These are phyloP conservation scores for Hericium coralloides DNA, from an alignment of 768 basidiomycete genomes.

Conservation along the genomic window DNA sequence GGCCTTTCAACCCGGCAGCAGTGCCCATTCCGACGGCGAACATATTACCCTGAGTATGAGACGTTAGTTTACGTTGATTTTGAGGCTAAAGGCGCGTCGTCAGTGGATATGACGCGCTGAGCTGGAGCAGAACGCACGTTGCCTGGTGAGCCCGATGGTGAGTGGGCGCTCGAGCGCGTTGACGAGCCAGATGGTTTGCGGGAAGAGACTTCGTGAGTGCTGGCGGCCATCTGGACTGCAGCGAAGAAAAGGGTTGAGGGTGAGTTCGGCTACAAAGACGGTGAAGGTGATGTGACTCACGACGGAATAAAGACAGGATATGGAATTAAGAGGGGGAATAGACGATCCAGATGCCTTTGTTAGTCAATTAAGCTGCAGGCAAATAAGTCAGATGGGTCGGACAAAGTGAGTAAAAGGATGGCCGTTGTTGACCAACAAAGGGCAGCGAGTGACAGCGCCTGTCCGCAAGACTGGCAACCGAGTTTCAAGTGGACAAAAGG, in stretches of 20 bases:
- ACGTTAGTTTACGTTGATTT: constrained; percentile 38
- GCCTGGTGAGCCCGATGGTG: constrained; percentile 51
- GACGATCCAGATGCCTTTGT: not conserved
- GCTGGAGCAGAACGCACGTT: constrained; percentile 32
- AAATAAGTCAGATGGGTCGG: not conserved
- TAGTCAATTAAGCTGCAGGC: not conserved
- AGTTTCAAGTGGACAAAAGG: constrained; percentile 14
- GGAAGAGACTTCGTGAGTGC: constrained; percentile 27
- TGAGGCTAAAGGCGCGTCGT: constrained; percentile 22
- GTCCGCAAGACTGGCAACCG: not conserved
- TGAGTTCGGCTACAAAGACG: not conserved
- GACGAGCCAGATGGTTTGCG: constrained; percentile 66
- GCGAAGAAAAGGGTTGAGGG: not conserved
- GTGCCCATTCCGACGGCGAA: constrained; percentile 43
- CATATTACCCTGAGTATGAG: constrained; percentile 35
- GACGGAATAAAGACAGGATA: not conserved
- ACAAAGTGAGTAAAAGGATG: not conserved
- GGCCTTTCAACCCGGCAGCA: constrained; percentile 38
- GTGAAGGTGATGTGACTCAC: not conserved
- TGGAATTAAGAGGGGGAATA: not conserved
- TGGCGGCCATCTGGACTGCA: constrained; percentile 18
- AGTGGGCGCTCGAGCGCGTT: constrained; percentile 53
- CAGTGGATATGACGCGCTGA: constrained; percentile 6
- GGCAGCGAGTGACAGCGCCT: not conserved
- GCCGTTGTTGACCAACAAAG: not conserved